phyloP scores from a whole-genome alignment of 257 asterid genomes.

The Craterostigma plantagineum region DNA sequence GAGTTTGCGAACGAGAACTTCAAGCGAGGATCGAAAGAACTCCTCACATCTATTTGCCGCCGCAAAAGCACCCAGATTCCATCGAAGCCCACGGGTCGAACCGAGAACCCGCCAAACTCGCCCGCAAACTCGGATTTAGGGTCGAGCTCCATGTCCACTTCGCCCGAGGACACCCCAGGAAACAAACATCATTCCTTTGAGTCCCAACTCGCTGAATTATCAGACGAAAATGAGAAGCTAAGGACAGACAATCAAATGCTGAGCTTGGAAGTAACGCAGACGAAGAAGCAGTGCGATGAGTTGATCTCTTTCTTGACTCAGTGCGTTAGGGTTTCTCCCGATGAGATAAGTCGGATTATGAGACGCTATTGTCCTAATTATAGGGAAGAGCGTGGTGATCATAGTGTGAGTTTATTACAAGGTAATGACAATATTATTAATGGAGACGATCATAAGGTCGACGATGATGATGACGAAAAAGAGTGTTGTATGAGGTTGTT shows the following conservation, averaged over 20 bases:
- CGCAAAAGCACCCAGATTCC: constrained; percentile 29
- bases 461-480: constrained; percentile 27
- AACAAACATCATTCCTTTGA: constrained; percentile 15
- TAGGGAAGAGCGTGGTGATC: no score
- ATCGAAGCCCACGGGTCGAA: constrained; percentile 12
- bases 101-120: constrained; percentile 11
- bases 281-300: constrained; percentile 56
- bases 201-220: constrained; percentile 41
- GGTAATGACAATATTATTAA: no score
- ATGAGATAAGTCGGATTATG: constrained; percentile 34
- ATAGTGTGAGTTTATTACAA: constrained; percentile 1
- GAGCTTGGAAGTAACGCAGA: constrained; percentile 45
- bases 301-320: constrained; percentile 36
- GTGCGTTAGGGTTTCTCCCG: constrained; percentile 39
- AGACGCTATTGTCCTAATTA: constrained; percentile 1
- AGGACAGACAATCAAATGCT: constrained; percentile 35
- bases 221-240: constrained; percentile 51
- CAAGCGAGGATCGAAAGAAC: constrained; percentile 47
- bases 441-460: neutral
- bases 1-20: constrained; percentile 78
- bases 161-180: neutral
- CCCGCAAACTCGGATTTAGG: constrained; percentile 39
- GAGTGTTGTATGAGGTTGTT: constrained; percentile 45
- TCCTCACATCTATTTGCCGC: constrained; percentile 51
- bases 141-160: constrained; percentile 64